phyloP scores from a whole-genome alignment of 2,329 filamentous ascomycete genomes.

The Colletotrichum tabaci region DNA sequence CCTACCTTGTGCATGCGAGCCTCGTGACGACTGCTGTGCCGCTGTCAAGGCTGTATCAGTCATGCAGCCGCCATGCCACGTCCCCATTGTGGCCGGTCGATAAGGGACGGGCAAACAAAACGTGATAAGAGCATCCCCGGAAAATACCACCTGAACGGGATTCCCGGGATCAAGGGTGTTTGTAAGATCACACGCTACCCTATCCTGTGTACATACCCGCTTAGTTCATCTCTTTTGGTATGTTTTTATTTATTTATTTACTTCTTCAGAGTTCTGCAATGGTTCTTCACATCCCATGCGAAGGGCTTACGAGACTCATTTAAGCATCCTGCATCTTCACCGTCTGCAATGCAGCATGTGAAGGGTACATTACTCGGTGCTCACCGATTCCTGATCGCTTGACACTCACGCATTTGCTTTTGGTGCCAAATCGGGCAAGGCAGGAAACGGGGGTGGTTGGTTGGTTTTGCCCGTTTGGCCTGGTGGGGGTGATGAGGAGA shows the following conservation, averaged over 20 bases:
- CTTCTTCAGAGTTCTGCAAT: slow-evolving; percentile 14
- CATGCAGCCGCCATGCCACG: no score
- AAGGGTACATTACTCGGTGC: slow-evolving; percentile 30
- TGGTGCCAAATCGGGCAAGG: slow-evolving; percentile 7
- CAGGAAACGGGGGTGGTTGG: no score
- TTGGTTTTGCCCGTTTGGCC: no score
- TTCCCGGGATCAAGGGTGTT: slow-evolving; percentile 35
- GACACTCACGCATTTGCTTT: neutral
- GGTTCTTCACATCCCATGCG: neutral
- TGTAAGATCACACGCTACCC: neutral
- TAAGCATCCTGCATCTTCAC: neutral
- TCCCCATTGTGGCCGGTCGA: neutral
- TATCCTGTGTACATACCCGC: slow-evolving; percentile 9
- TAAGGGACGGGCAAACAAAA: slow-evolving; percentile 4
- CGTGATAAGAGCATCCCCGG: slow-evolving; percentile 34
- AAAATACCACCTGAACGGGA: slow-evolving; percentile 37
- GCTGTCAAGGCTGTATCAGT: neutral
- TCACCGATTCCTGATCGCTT: slow-evolving; percentile 13
- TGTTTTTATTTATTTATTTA: no score
- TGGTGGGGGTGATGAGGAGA: neutral
- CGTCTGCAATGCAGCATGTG: neutral
- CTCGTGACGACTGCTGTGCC: slow-evolving; percentile 19
- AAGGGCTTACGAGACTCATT: neutral
- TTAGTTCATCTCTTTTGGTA: slow-evolving; percentile 18
- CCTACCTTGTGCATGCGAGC: no score